Conservation (phyloP, 2,329 filamentous ascomycete genomes). For the Talaromyces amestolkiae region DNA sequence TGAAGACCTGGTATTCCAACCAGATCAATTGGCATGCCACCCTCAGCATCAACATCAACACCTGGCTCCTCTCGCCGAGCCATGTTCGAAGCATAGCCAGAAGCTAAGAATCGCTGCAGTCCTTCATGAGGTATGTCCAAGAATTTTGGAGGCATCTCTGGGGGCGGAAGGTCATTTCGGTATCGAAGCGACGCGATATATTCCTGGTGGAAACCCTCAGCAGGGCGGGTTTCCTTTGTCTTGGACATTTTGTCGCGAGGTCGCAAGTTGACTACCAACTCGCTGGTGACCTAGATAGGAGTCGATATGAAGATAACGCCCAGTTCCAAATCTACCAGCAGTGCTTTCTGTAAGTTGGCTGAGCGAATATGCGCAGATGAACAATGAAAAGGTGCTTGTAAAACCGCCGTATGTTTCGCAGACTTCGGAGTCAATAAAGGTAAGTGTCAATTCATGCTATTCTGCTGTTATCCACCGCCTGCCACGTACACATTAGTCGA, state of each 20-base stretch:
- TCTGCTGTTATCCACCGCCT: neutral
- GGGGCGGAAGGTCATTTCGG: constrained; percentile 91
- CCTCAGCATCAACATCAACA: constrained; percentile 94
- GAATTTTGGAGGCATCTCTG: constrained; percentile 91
- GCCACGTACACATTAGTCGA: neutral
- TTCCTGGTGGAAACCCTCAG: constrained; percentile 72
- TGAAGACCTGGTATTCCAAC: constrained; percentile 94
- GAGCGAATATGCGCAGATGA: neutral
- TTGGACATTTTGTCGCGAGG: constrained; percentile 36
- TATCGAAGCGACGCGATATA: constrained; percentile 96
- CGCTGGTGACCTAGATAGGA: neutral
- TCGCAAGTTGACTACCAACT: neutral
- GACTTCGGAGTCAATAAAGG: neutral
- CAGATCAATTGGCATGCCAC: constrained; percentile 95
- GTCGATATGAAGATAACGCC: neutral
- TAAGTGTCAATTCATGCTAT: neutral
- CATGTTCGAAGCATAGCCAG: constrained; percentile 83
- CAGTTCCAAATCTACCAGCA: neutral
- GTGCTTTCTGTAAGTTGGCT: neutral
- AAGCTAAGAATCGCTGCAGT: constrained; percentile 83
- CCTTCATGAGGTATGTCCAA: constrained; percentile 95
- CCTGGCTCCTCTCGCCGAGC: constrained; percentile 90
- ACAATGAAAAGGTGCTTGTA: neutral
- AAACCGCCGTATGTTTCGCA: neutral
- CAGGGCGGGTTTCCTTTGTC: constrained; percentile 38